Evolutionary conservation across 2,329 filamentous ascomycete species (phyloP).

Genomic region (Aspergillus fructus): DNA sequence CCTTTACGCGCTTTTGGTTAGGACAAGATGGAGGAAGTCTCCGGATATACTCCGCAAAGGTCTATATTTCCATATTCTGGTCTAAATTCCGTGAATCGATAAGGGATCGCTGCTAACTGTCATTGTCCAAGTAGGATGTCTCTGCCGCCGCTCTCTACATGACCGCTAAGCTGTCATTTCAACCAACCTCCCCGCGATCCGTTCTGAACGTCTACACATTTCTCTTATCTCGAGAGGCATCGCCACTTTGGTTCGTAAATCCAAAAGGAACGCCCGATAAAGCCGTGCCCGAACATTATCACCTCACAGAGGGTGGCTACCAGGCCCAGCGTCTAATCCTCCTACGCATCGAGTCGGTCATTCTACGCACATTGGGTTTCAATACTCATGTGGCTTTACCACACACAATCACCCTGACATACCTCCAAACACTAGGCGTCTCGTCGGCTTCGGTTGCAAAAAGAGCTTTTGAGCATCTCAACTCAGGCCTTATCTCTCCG

Average conservation of each 20-base stretch:
- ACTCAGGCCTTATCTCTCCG: conserved; percentile 79
- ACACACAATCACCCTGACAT: conserved; percentile 83
- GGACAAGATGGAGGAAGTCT: conserved; percentile 47
- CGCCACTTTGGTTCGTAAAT: conserved; percentile 50
- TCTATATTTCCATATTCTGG: conserved; percentile 16
- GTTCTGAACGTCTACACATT: conserved; percentile 83
- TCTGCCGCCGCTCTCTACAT: conserved; percentile 82
- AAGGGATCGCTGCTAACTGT: neutral
- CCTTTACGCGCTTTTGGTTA: conserved; percentile 80
- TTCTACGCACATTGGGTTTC: conserved; percentile 76
- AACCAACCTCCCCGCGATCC: conserved; percentile 73
- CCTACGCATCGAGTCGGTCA: conserved; percentile 71
- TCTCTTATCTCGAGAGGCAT: conserved; percentile 62
- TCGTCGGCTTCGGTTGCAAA: conserved; percentile 59
- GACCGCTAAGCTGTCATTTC: conserved; percentile 75
- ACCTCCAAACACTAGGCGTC: conserved; percentile 83
- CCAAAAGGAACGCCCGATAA: conserved; percentile 26
- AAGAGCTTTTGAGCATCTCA: conserved; percentile 74
- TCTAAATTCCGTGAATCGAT: neutral
- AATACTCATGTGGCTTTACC: conserved; percentile 82
- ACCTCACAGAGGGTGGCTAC: conserved; percentile 73
- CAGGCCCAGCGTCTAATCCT: conserved; percentile 63
- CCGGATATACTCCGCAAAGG: conserved; percentile 44
- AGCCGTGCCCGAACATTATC: conserved; percentile 57
- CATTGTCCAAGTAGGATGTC: conserved; percentile 58